phyloP scores from a whole-genome alignment of 345 rosid species.

The Microcos paniculata region DNA sequence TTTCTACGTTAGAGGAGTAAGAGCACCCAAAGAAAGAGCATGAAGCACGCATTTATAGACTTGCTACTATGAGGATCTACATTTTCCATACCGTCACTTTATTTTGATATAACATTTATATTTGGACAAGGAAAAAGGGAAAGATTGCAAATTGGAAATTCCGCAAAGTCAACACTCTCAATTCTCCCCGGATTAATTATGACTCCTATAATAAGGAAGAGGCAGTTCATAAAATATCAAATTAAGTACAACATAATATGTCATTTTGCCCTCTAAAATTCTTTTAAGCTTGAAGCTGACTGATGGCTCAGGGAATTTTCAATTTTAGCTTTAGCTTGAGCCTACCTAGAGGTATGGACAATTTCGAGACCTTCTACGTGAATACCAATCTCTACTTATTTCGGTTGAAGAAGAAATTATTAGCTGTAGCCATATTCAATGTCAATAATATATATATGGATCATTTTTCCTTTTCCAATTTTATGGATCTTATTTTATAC shows the following conservation, averaged over 20 bases:
- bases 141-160: not conserved
- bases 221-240: not conserved
- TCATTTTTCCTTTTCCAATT: no score
- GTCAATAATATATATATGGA: no score
- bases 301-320: not conserved
- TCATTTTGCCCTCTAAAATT: not conserved
- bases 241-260: not conserved
- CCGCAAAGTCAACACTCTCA: not conserved
- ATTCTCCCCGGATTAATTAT: not conserved
- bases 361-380: no score
- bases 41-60: not conserved
- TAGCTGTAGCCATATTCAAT: no score
- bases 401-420: no score
- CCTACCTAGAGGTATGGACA: no score
- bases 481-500: not conserved
- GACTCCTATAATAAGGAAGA: not conserved
- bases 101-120: not conserved
- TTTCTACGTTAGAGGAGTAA: not conserved
- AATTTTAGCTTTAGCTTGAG: no score
- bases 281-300: not conserved
- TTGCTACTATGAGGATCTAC: not conserved
- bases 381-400: no score
- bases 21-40: not conserved
- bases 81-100: not conserved
- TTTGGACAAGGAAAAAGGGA: not conserved